Percentiles rank a stretch among this genome's conserved stretches.
Conservation (phyloP, 2,329 filamentous ascomycete species). For the Verticillium zaregamsianum region DNA sequence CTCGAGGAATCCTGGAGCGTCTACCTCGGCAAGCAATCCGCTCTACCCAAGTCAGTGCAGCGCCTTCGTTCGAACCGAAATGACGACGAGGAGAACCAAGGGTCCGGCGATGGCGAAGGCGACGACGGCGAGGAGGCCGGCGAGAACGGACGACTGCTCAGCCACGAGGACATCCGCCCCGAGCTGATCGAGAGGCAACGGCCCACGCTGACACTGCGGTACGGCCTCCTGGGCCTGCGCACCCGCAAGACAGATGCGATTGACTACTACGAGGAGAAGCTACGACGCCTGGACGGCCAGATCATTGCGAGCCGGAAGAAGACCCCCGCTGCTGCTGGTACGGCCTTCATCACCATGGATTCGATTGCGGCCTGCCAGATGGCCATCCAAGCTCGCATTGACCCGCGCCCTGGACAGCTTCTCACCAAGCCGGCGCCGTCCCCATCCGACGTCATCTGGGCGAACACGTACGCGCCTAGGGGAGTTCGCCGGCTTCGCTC, state of each 20-base stretch:
- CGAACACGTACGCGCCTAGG: constrained; percentile 81
- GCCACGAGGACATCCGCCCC: constrained; percentile 13
- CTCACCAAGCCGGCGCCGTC: constrained; percentile 83
- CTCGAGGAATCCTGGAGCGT: constrained; percentile 83
- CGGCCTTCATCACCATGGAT: constrained; percentile 97
- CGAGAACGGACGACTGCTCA: constrained; percentile 58
- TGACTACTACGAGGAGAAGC: constrained; percentile 86
- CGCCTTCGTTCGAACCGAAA: constrained; percentile 13
- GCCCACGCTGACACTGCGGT: constrained; percentile 72
- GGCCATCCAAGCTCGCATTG: constrained; percentile 91
- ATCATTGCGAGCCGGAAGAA: constrained; percentile 68
- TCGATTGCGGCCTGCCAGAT: constrained; percentile 90
- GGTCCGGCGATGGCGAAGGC: constrained; percentile 20
- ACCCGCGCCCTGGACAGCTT: constrained; percentile 81
- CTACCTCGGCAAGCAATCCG: constrained; percentile 56
- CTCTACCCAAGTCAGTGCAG: constrained; percentile 29
- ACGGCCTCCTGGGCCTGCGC: constrained; percentile 69
- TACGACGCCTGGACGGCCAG: constrained; percentile 72
- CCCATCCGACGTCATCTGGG: constrained; percentile 91
- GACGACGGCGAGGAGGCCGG: constrained; percentile 41
- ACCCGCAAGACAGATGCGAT: constrained; percentile 81
- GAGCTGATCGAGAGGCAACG: constrained; percentile 39
- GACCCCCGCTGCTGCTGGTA: constrained; percentile 71
- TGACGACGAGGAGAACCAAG: constrained; percentile 18
- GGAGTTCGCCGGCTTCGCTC: constrained; percentile 69